These are phyloP conservation scores for Gossypium stocksii DNA, from an alignment of 345 rosid genomes.

Conservation along the genomic window DNA sequence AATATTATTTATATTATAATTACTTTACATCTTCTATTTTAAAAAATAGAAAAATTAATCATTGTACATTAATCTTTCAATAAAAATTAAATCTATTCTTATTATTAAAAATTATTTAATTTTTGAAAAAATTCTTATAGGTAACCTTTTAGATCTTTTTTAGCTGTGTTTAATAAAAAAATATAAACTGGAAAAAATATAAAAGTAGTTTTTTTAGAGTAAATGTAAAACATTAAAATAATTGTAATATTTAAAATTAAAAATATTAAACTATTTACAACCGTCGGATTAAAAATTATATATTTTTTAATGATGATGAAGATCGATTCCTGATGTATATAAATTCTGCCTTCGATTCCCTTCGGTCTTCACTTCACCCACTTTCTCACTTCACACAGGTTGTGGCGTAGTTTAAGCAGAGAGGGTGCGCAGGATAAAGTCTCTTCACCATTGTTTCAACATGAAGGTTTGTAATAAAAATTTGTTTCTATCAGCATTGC, in stretches of 20 bases:
- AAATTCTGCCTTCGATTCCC: background rate
- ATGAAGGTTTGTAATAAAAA: conserved; percentile 1
- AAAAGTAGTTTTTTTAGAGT: no score
- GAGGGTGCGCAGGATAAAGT: conserved; percentile 1
- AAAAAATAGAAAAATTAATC: no score
- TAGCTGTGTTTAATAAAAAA: no score
- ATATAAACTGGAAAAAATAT: no score
- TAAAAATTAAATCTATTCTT: no score
- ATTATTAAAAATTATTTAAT: no score
- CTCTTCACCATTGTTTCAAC: background rate
- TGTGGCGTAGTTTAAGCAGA: conserved; percentile 12
- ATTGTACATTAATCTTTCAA: no score
- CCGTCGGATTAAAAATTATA: background rate
- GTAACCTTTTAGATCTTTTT: no score
- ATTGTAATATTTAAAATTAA: no score
- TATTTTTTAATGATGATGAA: background rate
- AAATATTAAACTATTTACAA: background rate
- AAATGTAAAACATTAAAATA: no score
- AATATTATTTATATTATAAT: no score
- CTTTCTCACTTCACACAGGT: background rate
- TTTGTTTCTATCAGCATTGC: conserved; percentile 1
- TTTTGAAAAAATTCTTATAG: no score
- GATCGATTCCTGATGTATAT: background rate
- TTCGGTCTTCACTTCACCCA: background rate
- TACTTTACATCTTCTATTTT: rapidly evolving